These are phyloP conservation scores for Guyanaporus albipodus DNA, from an alignment of 768 basidiomycete species.

Conservation along the genomic window DNA sequence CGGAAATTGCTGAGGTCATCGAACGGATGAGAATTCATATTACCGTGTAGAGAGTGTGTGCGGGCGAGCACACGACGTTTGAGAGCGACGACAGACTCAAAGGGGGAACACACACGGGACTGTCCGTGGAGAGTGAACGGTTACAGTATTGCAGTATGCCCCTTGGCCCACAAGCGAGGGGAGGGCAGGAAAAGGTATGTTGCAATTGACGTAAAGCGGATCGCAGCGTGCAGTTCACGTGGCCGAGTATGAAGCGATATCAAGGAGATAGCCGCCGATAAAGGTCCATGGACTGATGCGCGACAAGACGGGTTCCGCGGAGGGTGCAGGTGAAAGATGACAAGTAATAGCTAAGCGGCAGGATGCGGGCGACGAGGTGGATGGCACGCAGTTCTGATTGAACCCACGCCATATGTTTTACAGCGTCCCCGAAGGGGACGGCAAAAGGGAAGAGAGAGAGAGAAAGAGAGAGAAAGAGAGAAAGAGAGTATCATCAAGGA, in stretches of 20 bases:
- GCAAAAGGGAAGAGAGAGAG: no score
- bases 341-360: neutral
- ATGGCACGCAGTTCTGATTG: neutral
- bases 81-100: slow-evolving; percentile 13
- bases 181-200: slow-evolving; percentile 31
- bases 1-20: slow-evolving; percentile 29
- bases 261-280: slow-evolving; percentile 28
- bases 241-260: slow-evolving; percentile 14
- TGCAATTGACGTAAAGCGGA: slow-evolving; percentile 28
- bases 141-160: slow-evolving; percentile 14
- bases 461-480: no score
- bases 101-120: slow-evolving; percentile 10
- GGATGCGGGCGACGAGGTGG: slow-evolving; percentile 2
- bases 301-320: neutral
- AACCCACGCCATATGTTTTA: slow-evolving; percentile 1
- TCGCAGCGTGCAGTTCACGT: slow-evolving; percentile 19
- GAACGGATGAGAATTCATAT: slow-evolving; percentile 17
- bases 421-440: slow-evolving; percentile 22
- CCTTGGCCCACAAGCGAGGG: slow-evolving; percentile 30
- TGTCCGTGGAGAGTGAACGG: slow-evolving; percentile 28
- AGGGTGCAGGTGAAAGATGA: neutral
- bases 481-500: slow-evolving; percentile 11
- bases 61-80: slow-evolving; percentile 7
- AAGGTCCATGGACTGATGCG: slow-evolving; percentile 21
- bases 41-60: slow-evolving; percentile 6